Evolutionary conservation across 441 rosid species (phyloP).

Genomic region (Bruguiera hainesii): DNA sequence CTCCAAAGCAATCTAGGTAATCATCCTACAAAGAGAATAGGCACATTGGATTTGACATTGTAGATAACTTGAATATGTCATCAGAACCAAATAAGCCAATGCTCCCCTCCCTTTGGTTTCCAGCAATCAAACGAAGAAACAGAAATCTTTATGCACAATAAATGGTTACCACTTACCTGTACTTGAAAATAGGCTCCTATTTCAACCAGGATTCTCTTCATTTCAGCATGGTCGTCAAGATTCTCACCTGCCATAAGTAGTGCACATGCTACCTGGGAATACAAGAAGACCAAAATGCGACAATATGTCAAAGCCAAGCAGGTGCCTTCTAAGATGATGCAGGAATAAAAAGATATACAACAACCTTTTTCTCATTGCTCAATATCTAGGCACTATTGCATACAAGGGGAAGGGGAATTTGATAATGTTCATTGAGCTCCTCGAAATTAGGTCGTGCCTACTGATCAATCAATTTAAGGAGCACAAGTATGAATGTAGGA

Average conservation of each 20-base stretch:
- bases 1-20: constrained; percentile 50
- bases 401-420: too few relatives aligned
- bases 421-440: too few relatives aligned
- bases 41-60: background rate
- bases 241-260: constrained; percentile 51
- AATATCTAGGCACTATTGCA: background rate
- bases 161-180: constrained; percentile 32
- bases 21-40: constrained; percentile 34
- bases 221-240: constrained; percentile 39
- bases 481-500: background rate
- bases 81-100: too few relatives aligned
- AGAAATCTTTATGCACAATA: background rate
- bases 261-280: constrained; percentile 45
- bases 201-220: constrained; percentile 41
- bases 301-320: background rate
- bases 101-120: background rate
- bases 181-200: constrained; percentile 49
- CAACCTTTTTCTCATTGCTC: background rate
- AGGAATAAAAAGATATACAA: background rate
- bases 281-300: constrained; percentile 3
- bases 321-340: background rate
- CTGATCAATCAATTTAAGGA: background rate
- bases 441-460: too few relatives aligned
- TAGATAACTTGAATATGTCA: background rate
- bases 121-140: background rate